Conservation (phyloP, 2,329 filamentous ascomycete species). For the Paramyrothecium roridum region DNA sequence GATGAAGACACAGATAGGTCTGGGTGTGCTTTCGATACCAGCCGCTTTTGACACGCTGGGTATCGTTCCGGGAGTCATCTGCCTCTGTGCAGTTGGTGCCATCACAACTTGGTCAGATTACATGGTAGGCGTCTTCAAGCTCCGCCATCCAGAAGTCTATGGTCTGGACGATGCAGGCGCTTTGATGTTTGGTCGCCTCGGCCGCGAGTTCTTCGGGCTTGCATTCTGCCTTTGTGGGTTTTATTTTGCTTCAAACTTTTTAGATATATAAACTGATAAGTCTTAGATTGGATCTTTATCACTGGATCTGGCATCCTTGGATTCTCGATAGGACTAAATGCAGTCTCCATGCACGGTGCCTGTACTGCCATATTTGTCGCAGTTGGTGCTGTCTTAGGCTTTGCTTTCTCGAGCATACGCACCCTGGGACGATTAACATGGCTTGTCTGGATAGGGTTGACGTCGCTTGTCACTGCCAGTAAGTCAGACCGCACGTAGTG, state of each 20-base stretch:
- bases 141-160: conserved; percentile 47
- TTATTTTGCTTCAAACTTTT: neutral
- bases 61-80: conserved; percentile 43
- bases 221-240: conserved; percentile 28
- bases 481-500: conserved; percentile 9
- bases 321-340: conserved; percentile 31
- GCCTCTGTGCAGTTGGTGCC: conserved; percentile 31
- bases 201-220: conserved; percentile 37
- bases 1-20: conserved; percentile 44
- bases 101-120: conserved; percentile 48
- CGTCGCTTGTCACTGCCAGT: conserved; percentile 15
- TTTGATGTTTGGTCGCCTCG: conserved; percentile 44
- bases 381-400: conserved; percentile 20
- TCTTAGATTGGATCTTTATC: conserved; percentile 14
- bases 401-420: conserved; percentile 23
- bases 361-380: conserved; percentile 20
- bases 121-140: conserved; percentile 47
- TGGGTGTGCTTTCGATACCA: conserved; percentile 46
- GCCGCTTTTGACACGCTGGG: conserved; percentile 40
- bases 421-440: conserved; percentile 20
- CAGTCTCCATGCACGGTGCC: conserved; percentile 26
- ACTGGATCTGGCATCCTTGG: conserved; percentile 36
- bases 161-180: conserved; percentile 50
- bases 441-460: conserved; percentile 21
- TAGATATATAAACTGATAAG: neutral